Evolutionary conservation across 768 basidiomycete genomes (phyloP), one percentile per base, ranked within the genome.

Genomic region (Sporobolomyces phaffii): DNA sequence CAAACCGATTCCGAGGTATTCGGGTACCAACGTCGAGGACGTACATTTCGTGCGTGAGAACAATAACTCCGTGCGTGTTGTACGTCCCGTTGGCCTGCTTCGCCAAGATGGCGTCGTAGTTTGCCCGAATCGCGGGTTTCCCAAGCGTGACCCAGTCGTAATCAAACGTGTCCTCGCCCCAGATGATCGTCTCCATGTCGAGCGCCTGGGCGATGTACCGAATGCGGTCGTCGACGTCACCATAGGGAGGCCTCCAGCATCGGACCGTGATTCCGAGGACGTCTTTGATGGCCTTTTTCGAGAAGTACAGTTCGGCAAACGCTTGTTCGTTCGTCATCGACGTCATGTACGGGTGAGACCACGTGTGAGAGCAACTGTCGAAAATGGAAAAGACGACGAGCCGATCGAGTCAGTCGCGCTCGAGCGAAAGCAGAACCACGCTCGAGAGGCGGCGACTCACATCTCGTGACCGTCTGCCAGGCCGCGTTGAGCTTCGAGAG

Each of bases 251-350:
- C 24, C 69, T 41, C 71, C 71, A 72, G 64, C 62, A 69, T 10
- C 62, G 62, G 3, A 66, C 63, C 3, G 70, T 72, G 36, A 72
- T 33, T 34, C 70, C 70, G 15, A 64, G 47, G 31, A 72, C 60
- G 26, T 54, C 76, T 64, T 74, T 72, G 65, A 73, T 73, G n/a
- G 73, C 62, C 31, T 66, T 52, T 29, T 54, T 60, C 20, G 62
- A 54, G 64, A 68, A 70, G 51, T 61, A 73, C 1, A 80, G 72
- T 73, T 80, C 80, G 51, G 75, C 76, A 36, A 81, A 69, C 36
- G 79, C 74, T 33, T 77, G 72, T 62, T 78, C 79, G 73, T 81
- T 79, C 24, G 78, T 77, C 13, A 79, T 65, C 38, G 78, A 77
- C 43, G 80, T 80, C 62, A 79, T 77, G 71, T 78, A 70, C 20